Evolutionary conservation across 1,284 basidiomycete genomes (phyloP).

Genomic region (Tremellales sp.): DNA sequence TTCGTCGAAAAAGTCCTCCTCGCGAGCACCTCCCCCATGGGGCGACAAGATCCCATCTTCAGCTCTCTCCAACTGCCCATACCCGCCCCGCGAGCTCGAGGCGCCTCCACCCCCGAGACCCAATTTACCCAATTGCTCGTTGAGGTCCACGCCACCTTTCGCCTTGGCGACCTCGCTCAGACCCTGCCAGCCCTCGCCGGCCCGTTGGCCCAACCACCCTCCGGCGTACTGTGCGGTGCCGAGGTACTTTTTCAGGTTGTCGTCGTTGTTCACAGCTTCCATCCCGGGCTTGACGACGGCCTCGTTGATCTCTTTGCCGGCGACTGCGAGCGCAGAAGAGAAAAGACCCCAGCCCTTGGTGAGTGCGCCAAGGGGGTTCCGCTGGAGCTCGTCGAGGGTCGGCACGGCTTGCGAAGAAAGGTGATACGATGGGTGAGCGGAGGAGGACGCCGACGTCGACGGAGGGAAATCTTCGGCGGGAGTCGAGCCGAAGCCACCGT

Average conservation of each 20-base stretch:
- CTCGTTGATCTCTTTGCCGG: slow-evolving; percentile 44
- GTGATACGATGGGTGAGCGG: slow-evolving; percentile 38
- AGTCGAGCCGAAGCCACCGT: slow-evolving; percentile 46
- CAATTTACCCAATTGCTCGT: slow-evolving; percentile 43
- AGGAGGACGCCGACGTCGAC: slow-evolving; percentile 7
- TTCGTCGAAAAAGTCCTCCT: slow-evolving; percentile 39
- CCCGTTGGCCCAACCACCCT: slow-evolving; percentile 35
- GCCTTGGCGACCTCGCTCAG: slow-evolving; percentile 44
- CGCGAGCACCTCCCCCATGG: slow-evolving; percentile 20
- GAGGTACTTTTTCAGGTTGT: slow-evolving; percentile 38
- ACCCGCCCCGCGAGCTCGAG: slow-evolving; percentile 16
- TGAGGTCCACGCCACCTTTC: slow-evolving; percentile 44
- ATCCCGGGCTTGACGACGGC: slow-evolving; percentile 47
- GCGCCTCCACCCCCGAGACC: slow-evolving; percentile 23
- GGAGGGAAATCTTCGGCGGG: slow-evolving; percentile 23
- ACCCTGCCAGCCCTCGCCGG: slow-evolving; percentile 41
- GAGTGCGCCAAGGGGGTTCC: slow-evolving; percentile 43
- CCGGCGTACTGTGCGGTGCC: slow-evolving; percentile 30
- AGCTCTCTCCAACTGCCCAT: slow-evolving; percentile 27
- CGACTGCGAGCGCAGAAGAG: slow-evolving; percentile 40
- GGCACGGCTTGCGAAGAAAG: slow-evolving; percentile 43
- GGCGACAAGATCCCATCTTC: slow-evolving; percentile 28
- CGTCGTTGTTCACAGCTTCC: slow-evolving; percentile 14
- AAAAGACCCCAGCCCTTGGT: slow-evolving; percentile 50
- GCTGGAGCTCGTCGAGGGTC: slow-evolving; percentile 44